These are phyloP conservation scores for Cladobotryum mycophilum DNA, from an alignment of 2,329 filamentous ascomycete genomes.

Conservation along the genomic window DNA sequence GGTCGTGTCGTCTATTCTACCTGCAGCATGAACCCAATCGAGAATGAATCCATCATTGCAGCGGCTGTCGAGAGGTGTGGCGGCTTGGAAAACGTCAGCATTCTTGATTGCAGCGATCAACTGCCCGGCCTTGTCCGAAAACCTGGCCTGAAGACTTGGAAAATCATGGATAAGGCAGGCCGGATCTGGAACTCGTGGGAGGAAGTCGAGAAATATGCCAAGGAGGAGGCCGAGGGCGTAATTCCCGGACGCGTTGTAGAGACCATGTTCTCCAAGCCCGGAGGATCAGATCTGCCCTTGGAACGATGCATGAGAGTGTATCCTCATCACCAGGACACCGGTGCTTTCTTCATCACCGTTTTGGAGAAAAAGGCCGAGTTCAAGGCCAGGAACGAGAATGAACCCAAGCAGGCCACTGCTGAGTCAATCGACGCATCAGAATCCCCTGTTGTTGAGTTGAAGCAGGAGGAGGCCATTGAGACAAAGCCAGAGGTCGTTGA, in stretches of 20 bases:
- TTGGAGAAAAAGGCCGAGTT: constrained; percentile 88
- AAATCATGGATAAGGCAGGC: constrained; percentile 81
- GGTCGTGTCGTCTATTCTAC: constrained; percentile 96
- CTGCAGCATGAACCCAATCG: constrained; percentile 97
- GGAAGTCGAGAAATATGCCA: constrained; percentile 66
- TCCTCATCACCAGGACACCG: constrained; percentile 91
- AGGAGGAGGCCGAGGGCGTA: constrained; percentile 48
- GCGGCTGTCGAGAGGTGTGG: constrained; percentile 87
- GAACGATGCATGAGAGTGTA: constrained; percentile 92
- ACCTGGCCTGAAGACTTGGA: constrained; percentile 75
- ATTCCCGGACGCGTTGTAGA: constrained; percentile 64
- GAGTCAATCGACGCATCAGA: constrained; percentile 10
- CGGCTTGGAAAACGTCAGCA: constrained; percentile 70
- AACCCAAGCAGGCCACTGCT: constrained; percentile 31
- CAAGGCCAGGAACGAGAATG: constrained; percentile 64
- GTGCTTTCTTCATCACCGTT: constrained; percentile 95
- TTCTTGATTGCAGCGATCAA: constrained; percentile 75
- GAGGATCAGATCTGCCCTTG: constrained; percentile 60
- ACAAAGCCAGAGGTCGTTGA: constrained; percentile 25
- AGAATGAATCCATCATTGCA: constrained; percentile 89
- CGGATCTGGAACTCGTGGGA: constrained; percentile 76
- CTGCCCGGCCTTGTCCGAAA: constrained; percentile 71
- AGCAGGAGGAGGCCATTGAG: constrained; percentile 21
- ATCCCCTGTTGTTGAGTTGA: constrained; percentile 2
- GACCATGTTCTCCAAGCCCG: constrained; percentile 73